A percentile compares a stretch with the other conserved stretches of the same genome.
phyloP scores from a whole-genome alignment of 805 yeast genomes.

The Deakozyma indianensis region DNA sequence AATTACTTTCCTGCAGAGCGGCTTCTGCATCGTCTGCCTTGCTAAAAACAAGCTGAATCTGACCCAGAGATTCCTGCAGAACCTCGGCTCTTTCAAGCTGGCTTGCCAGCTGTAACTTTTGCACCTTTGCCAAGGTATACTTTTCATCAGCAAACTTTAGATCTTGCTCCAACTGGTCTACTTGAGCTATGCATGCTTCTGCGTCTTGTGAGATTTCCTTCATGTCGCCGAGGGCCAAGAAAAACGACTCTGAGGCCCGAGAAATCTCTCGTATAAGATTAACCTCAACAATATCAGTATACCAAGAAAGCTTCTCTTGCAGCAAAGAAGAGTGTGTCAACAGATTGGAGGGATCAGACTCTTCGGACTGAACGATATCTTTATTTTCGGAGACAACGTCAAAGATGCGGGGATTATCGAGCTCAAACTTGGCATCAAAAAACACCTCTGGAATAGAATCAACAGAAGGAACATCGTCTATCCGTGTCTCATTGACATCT shows the following conservation, averaged over 20 bases:
- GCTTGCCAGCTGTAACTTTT: constrained; percentile 33
- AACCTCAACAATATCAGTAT: constrained; percentile 73
- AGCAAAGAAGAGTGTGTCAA: constrained; percentile 39
- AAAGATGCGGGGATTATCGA: constrained; percentile 82
- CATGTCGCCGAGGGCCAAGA: constrained; percentile 69
- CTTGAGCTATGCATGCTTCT: constrained; percentile 31
- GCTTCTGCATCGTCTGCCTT: constrained; percentile 37
- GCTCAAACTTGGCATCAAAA: constrained; percentile 50
- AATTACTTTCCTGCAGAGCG: constrained; percentile 27
- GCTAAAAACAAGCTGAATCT: constrained; percentile 31
- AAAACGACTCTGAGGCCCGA: constrained; percentile 70
- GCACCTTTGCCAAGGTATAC: constrained; percentile 37
- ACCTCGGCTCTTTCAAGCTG: constrained; percentile 45
- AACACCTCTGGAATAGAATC: constrained; percentile 52
- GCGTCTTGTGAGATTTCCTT: constrained; percentile 41
- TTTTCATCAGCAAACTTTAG: constrained; percentile 32
- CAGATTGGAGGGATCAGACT: constrained; percentile 20
- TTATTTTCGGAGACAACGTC: constrained; percentile 54
- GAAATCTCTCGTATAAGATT: constrained; percentile 73
- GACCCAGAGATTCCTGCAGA: constrained; percentile 48
- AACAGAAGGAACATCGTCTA: constrained; percentile 7
- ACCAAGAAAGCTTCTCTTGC: constrained; percentile 68
- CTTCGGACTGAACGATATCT: constrained; percentile 23
- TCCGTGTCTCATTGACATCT: constrained; percentile 1
- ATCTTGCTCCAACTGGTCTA: constrained; percentile 31